Conservation (phyloP, 2,329 filamentous ascomycete species). For the Stemphylium beticola region DNA sequence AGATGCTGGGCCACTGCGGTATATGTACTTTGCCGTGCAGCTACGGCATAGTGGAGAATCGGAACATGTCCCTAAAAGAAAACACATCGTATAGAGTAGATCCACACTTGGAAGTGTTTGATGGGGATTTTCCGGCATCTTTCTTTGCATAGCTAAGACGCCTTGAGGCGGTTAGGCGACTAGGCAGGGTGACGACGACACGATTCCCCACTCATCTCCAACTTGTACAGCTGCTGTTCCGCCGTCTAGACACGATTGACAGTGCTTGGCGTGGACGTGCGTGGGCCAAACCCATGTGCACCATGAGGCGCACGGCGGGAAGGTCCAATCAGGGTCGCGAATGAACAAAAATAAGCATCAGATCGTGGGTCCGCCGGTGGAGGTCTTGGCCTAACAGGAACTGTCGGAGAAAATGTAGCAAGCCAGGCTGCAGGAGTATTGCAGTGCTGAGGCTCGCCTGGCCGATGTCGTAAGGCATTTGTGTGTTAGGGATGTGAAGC, state of each 20-base stretch:
- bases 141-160: conserved; percentile 11
- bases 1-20: conserved; percentile 2
- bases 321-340: conserved; percentile 16
- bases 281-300: conserved; percentile 1
- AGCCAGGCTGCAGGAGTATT: conserved; percentile 22
- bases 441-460: conserved; percentile 11
- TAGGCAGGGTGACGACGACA: conserved; percentile 13
- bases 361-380: conserved; percentile 8
- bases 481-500: conserved; percentile 25
- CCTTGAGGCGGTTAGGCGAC: conserved; percentile 18
- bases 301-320: neutral
- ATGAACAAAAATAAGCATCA: conserved; percentile 1
- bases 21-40: conserved; percentile 17
- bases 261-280: conserved; percentile 12
- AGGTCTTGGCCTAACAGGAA: conserved; percentile 27
- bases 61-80: conserved; percentile 14
- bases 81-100: conserved; percentile 13
- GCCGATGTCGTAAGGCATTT: conserved; percentile 5
- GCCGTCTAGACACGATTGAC: conserved; percentile 1
- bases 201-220: conserved; percentile 20
- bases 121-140: conserved; percentile 7
- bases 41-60: conserved; percentile 7
- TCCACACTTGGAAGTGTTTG: conserved; percentile 23
- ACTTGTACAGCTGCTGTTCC: conserved; percentile 17
- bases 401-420: conserved; percentile 27